Evolutionary conservation across 768 basidiomycete species (phyloP), one percentile per base, ranked within the genome.

Genomic region (Kwoniella sp.): DNA sequence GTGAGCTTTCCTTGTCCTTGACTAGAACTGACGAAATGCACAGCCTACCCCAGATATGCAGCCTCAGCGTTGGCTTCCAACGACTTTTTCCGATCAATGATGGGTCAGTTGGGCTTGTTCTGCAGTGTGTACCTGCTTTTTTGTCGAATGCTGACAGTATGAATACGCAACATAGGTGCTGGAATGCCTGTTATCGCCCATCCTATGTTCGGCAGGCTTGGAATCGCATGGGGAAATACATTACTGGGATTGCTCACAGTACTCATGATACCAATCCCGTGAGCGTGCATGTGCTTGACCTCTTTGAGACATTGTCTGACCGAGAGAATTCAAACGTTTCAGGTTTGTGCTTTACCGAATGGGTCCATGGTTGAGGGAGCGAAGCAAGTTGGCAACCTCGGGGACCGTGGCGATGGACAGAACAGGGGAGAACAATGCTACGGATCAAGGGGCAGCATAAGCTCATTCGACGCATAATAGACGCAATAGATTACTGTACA

Each of bases 21-120:
- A 46, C 63, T 19, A 72, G 40, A 44, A 15, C 40, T 44, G 40
- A 44, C 17, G 7, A 33, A 6, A 44, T 44, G 8, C 40, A 3
- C 17, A 44, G 40, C 40, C 10, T 68, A 67, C 36, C 64, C 66
- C 25, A 56, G 65, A 58, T 66, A 68, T 36, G 68, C 64, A 21
- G 64, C 68, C 10, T 65, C 68, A 5, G 68, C 60, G 15, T 56
- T 67, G 8, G 77, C 78, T 17, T 71, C 77, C 2, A 78, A 80
- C 60, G 74, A 76, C 36, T 79, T 79, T 64, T 50, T 76, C 55
- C 59, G 79, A 21, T 74, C 73, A 6, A 64, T 78, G 53, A 69
- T 77, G 53, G 40, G 40, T 44, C 10, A 44, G 40, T 44, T 13
- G 33, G 5, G 33, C 33, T n/a, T n/a, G n/a, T n/a, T n/a, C n/a